Evolutionary conservation across 345 rosid genomes (phyloP), one percentile per base, ranked within the genome.

Genomic region (Eucalyptus decipiens): DNA sequence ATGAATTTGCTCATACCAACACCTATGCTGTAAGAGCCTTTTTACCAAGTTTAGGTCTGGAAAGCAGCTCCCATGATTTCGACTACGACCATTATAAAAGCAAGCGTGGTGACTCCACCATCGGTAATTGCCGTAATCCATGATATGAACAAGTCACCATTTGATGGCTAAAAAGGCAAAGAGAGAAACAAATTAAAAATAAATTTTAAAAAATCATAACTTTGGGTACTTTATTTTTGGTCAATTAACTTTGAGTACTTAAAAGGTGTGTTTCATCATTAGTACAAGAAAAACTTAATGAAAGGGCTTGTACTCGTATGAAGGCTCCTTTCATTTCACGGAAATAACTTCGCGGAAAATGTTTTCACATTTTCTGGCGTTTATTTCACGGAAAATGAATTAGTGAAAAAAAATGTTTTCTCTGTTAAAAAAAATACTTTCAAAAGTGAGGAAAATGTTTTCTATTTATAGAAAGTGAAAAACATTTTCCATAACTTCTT

Each of bases 341-440:
- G 5, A 3, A 52, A 52, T 52, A 52, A 52, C 0, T 19, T 52
- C 1, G 1, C 0, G 1, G 0, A 52, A 52, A 52, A 52, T 0
- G 2, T 52, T 52, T 52, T 52, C 1, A 2, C 0, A 52, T 52
- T 19, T 52, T 52, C 0, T 1, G 0, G 0, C 0, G 0, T 21
- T 52, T 52, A 52, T 52, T 8, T 52, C 2, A 21, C 1, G 5
- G 0, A 52, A 52, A 21, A 52, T 21, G 0, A 21, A 52, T 2
- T 52, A 52, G 10, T 8, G 0, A 8, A 52, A 52, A 1, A 52
- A 8, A 52, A 52, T 4, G 0, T 8, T 52, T 52, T 52, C 0
- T 21, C 0, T 21, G 8, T 52, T 52, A 2, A 0, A 8, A 52
- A 52, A 52, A 21, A 52, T 21, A 52, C 26, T 52, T 52, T 52